Evolutionary conservation across 1,284 basidiomycete species (phyloP), one percentile per base, ranked within the genome.

Genomic region (Coniferiporia sulphurascens): DNA sequence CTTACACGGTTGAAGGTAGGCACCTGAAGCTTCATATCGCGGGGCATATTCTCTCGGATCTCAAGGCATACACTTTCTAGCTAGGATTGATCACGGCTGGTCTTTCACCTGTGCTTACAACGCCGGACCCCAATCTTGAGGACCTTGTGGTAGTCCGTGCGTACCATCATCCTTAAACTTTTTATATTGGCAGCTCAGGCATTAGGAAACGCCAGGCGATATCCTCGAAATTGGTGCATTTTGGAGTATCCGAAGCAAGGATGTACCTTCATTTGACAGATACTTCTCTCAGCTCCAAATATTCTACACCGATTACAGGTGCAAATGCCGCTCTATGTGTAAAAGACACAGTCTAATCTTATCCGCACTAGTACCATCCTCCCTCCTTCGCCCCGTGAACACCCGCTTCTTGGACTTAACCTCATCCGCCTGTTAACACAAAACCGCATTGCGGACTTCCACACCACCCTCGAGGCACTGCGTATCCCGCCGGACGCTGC

Each of bases 381-480:
- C 19, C 87, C 93, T 0, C 81, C 84, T 2, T 98, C 96, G 9
- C 82, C 86, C 61, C 87, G 90, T 71, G 90, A 96, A 76, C 89
- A 87, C 65, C 85, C 95, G 51, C 86, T 98, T 59, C 86, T 94
- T 52, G 95, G 96, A 1, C 85, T 99, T 22, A 90, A 96, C 69
- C 89, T 99, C 69, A 90, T 99, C 65, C 91, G 93, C 27, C 85
- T 98, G 62, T 85, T 99, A 64, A 94, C 93, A 1, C 93, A 96
- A 73, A 98, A 98, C 74, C 87, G 93, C 69, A 97, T 98, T 70
- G 93, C 96, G 46, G 91, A 96, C 70, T 99, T 99, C 78, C 97
- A 99, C 73, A 97, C 94, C n/a, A 88, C 93, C n/a, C 85, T 99
- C 60, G 97, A 99, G 73, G 91, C 92, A n/a, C 83, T 99, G 19